These are phyloP conservation scores for Candida succiphila DNA, from an alignment of 805 yeast genomes.

Conservation along the genomic window DNA sequence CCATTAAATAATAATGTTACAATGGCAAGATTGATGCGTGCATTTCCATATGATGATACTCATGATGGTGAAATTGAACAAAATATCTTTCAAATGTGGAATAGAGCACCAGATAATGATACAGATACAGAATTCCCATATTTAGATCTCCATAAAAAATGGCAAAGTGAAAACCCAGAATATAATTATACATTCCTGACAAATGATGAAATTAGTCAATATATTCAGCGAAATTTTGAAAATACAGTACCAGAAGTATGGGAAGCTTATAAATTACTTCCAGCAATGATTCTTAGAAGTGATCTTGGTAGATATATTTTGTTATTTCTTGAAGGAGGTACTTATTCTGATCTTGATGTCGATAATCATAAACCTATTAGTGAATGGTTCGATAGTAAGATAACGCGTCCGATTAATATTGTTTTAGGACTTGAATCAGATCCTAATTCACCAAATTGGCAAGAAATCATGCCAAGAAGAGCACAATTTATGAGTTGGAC, in stretches of 20 bases:
- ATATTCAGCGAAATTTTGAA: constrained; percentile 2
- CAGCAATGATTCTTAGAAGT: constrained; percentile 32
- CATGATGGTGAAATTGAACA: neutral
- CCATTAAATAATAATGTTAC: constrained; percentile 12
- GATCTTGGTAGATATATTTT: constrained; percentile 40
- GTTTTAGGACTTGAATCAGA: constrained; percentile 40
- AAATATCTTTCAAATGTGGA: constrained; percentile 2
- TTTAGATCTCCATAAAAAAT: neutral
- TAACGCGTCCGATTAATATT: constrained; percentile 31
- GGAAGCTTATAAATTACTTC: constrained; percentile 32
- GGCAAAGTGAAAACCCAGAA: neutral
- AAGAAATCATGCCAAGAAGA: constrained; percentile 57
- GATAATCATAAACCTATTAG: constrained; percentile 35
- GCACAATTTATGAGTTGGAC: constrained; percentile 95
- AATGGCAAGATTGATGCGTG: constrained; percentile 4
- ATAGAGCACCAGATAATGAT: neutral
- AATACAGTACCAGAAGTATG: constrained; percentile 29
- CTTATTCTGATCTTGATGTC: constrained; percentile 42
- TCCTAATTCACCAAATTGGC: constrained; percentile 34
- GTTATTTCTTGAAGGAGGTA: constrained; percentile 38
- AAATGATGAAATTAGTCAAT: neutral
- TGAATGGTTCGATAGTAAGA: constrained; percentile 41
- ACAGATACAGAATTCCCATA: constrained; percentile 1
- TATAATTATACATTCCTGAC: neutral
- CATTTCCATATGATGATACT: constrained; percentile 7